Base-by-base conservation (phyloP, 768 basidiomycete genomes). In the Coprinopsis sp. region DNA sequence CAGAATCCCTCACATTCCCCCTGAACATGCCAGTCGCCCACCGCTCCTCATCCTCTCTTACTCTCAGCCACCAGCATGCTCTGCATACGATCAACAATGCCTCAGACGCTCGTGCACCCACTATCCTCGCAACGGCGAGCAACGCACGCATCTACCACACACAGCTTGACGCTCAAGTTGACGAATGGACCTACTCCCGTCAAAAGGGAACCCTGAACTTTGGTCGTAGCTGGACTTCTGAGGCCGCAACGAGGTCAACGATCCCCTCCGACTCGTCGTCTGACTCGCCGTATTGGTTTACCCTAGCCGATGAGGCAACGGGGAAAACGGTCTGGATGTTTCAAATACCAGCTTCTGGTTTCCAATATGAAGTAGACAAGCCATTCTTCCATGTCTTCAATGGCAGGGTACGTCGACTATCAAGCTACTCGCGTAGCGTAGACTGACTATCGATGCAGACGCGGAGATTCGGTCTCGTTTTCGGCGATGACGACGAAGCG, bases 311-410 rank as follows among this genome's bases (percentile, higher is more conserved):
- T 49, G 63, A 73, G 46, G 72, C 70, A 42, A 70, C 76, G 2
- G 77, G 73, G 25, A 79, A 77, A 58, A 74, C 80, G 30, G 71
- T 82, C 8, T 87, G 85, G 85, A 72, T 76, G 62, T 84, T 86
- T 66, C 76, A 76, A 50, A 69, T 86, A 44, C 78, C 79, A 1
- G 66, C 68, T 36, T 6, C 24, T 14, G 66, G 68, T 37, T 76
- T 84, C 55, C 74, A 82, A 44, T 97, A 94, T 62, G 76, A 78
- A 55, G 74, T 84, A 54, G 91, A 96, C 63, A 79, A 86, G 47
- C 87, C 91, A 2, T 95, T 95, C 70, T 96, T 96, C 67, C 91
- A 97, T 64, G 76, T 82, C 30, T 94, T 95, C 65, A 79, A 82
- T 37, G 89, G 88, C 33, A 79, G 85, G 68, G 93, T 94, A 58